Conservation (phyloP, 2,329 filamentous ascomycete genomes). For the Pleurostoma richardsiae region DNA sequence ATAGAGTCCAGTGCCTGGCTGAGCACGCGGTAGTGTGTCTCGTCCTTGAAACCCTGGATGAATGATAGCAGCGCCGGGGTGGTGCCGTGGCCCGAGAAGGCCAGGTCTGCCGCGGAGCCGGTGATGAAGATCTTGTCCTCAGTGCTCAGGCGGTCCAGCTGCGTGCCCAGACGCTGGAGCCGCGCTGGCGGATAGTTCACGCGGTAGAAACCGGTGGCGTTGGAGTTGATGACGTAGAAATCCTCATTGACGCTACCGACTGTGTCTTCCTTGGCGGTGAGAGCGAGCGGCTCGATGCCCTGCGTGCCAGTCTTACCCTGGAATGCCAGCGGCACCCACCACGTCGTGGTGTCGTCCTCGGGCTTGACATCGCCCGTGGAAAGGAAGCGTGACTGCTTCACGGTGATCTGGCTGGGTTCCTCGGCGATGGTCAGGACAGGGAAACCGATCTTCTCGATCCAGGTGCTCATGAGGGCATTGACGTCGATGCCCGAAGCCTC, state of each 20-base stretch:
- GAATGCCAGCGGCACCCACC: slow-evolving; percentile 91
- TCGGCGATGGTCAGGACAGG: slow-evolving; percentile 84
- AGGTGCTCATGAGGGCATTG: slow-evolving; percentile 81
- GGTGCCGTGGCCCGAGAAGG: slow-evolving; percentile 78
- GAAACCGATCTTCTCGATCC: slow-evolving; percentile 95
- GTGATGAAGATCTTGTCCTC: slow-evolving; percentile 92
- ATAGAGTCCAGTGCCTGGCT: slow-evolving; percentile 76
- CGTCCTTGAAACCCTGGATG: slow-evolving; percentile 74
- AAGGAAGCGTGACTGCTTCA: slow-evolving; percentile 86
- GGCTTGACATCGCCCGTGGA: slow-evolving; percentile 86
- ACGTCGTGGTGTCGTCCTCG: slow-evolving; percentile 85
- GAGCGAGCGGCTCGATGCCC: slow-evolving; percentile 58
- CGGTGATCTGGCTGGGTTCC: slow-evolving; percentile 72
- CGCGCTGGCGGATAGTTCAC: slow-evolving; percentile 89
- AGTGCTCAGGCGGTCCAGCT: slow-evolving; percentile 69
- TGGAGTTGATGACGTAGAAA: slow-evolving; percentile 92
- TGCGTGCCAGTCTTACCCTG: slow-evolving; percentile 67
- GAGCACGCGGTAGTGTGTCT: slow-evolving; percentile 86
- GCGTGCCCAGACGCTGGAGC: slow-evolving; percentile 72
- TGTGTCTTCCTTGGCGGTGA: slow-evolving; percentile 73
- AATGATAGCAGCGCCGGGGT: slow-evolving; percentile 80
- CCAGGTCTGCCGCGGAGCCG: slow-evolving; percentile 83
- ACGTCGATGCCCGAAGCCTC: slow-evolving; percentile 87
- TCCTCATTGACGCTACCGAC: slow-evolving; percentile 68
- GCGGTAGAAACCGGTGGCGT: slow-evolving; percentile 83